Evolutionary conservation across 331 rosid species (phyloP).

Genomic region (Quercus phellos): DNA sequence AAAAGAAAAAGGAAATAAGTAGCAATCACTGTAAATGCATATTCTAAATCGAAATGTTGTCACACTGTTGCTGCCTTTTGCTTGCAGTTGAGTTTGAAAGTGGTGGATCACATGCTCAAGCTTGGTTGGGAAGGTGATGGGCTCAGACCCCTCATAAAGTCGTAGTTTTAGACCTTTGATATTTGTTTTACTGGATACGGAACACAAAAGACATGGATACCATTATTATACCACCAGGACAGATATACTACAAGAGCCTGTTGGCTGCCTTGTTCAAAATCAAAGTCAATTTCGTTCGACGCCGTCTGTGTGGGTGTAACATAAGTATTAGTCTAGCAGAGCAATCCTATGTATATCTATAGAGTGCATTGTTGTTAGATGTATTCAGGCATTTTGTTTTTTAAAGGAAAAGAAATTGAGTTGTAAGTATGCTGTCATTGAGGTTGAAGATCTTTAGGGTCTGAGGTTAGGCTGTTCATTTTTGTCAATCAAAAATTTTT

Average conservation of each 20-base stretch:
- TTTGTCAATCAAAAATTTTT: slow-evolving; percentile 15
- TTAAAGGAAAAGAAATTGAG: background rate
- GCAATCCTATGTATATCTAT: slow-evolving; percentile 14
- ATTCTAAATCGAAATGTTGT: slow-evolving; percentile 2
- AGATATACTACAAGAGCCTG: slow-evolving; percentile 15
- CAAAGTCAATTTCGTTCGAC: slow-evolving; percentile 16
- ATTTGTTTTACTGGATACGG: background rate
- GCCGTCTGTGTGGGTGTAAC: slow-evolving; percentile 38
- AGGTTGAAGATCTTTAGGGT: slow-evolving; percentile 17
- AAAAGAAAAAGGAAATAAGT: background rate
- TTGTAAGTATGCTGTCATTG: slow-evolving; percentile 22
- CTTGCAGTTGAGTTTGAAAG: slow-evolving; percentile 96
- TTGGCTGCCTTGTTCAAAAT: slow-evolving; percentile 16
- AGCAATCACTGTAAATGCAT: background rate
- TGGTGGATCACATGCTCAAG: slow-evolving; percentile 95
- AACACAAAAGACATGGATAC: slow-evolving; percentile 20
- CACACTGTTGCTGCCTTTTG: slow-evolving; percentile 18
- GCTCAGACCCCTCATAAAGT: slow-evolving; percentile 60
- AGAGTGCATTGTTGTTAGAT: slow-evolving; percentile 34
- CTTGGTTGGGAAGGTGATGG: slow-evolving; percentile 98
- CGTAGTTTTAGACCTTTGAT: slow-evolving; percentile 47
- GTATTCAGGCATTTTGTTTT: slow-evolving; percentile 23
- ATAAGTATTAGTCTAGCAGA: slow-evolving; percentile 33
- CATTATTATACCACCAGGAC: slow-evolving; percentile 31
- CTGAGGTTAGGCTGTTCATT: slow-evolving; percentile 29